phyloP scores from a whole-genome alignment of 768 basidiomycete species.

The Russula sp. region DNA sequence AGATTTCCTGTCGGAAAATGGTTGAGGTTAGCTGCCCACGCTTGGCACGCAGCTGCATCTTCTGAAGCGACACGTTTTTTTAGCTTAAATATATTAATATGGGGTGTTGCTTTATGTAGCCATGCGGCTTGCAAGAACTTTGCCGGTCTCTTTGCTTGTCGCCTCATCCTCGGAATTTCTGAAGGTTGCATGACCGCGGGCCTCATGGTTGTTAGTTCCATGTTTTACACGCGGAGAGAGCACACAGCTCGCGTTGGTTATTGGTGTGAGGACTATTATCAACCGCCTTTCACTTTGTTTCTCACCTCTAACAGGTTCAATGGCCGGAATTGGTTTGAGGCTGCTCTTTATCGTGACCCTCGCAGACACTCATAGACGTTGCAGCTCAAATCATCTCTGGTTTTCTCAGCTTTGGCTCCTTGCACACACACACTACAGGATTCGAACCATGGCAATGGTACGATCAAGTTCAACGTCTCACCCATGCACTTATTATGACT shows the following conservation, averaged over 20 bases:
- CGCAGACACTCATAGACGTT: conserved; percentile 1
- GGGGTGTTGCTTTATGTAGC: conserved; percentile 56
- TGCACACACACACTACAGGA: conserved; percentile 54
- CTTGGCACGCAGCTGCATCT: neutral
- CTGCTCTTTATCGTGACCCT: neutral
- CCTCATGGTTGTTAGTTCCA: conserved; percentile 71
- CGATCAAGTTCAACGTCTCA: conserved; percentile 15
- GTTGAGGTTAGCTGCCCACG: conserved; percentile 55
- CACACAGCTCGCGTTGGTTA: conserved; percentile 69
- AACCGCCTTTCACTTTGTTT: neutral
- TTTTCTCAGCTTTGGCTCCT: conserved; percentile 62
- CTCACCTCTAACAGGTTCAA: conserved; percentile 48
- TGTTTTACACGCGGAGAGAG: conserved; percentile 75
- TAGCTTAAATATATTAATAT: conserved; percentile 64
- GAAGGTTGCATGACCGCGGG: conserved; percentile 72
- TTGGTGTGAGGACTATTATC: conserved; percentile 56
- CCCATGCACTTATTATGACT: conserved; percentile 4
- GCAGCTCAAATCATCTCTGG: conserved; percentile 67
- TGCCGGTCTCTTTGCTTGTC: conserved; percentile 57
- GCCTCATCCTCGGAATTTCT: conserved; percentile 66
- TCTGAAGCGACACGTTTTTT: neutral
- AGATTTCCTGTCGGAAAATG: conserved; percentile 75
- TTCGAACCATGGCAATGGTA: conserved; percentile 77
- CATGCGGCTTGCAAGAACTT: conserved; percentile 76
- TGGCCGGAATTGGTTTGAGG: conserved; percentile 64